Evolutionary conservation across 2,329 filamentous ascomycete species (phyloP).

Genomic region (Claviceps purpurea): DNA sequence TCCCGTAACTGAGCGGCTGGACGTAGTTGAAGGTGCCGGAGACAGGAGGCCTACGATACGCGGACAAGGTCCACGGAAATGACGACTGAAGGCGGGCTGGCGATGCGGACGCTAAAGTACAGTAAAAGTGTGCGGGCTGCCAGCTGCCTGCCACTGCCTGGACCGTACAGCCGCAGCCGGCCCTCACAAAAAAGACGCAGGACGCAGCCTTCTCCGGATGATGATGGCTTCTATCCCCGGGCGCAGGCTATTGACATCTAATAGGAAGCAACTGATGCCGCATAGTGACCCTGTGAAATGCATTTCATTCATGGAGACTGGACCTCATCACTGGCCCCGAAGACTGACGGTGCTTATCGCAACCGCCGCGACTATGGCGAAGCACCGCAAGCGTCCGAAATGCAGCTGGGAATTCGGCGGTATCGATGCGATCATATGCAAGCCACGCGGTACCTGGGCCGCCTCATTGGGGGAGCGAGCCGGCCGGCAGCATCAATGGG

Average conservation of each 20-base stretch:
- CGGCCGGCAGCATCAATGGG: neutral
- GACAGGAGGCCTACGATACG: neutral
- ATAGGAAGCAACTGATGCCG: no score
- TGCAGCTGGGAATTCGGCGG: constrained; percentile 15
- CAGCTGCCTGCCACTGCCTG: neutral
- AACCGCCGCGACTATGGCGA: no score
- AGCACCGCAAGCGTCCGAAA: no score
- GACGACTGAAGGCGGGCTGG: neutral
- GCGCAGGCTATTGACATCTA: no score
- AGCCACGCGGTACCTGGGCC: neutral
- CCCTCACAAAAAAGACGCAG: neutral
- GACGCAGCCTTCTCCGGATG: neutral
- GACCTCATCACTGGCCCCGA: no score
- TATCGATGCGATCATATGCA: constrained; percentile 9
- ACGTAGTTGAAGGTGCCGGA: neutral
- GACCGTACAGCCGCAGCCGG: neutral
- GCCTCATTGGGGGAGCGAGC: neutral
- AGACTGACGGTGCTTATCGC: no score
- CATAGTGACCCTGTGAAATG: no score
- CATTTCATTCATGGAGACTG: no score
- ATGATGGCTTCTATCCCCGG: neutral
- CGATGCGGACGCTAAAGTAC: neutral
- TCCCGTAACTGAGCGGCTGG: neutral
- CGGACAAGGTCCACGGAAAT: neutral
- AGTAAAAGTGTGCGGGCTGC: neutral